Base-by-base conservation (phyloP, 768 basidiomycete genomes). In the Russula abietina region DNA sequence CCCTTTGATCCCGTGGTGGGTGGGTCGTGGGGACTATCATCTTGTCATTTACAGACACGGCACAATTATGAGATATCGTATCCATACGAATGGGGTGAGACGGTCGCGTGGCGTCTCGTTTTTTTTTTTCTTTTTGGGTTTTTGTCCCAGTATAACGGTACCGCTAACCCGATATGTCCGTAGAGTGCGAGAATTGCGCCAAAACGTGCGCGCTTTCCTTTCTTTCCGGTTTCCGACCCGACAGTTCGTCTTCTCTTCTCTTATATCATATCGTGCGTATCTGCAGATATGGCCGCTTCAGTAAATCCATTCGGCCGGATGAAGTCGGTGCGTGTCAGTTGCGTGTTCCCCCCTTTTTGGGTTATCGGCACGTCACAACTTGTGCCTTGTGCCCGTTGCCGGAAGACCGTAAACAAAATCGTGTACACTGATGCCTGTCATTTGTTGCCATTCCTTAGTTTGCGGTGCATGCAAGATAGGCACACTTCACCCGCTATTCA, bases 21-120 rank as follows among this genome's bases (percentile, higher is more conserved):
- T 51, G 17, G 22, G 14, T 12, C 28, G 30, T 26, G 50, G 39
- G 26, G 4, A 30, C 12, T 10, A 43, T 45, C 46, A 10, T 56
- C 19, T 38, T 32, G 19, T 33, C 32, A 38, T 50, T 49, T 46
- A 43, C 28, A 65, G 89, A 86, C 84, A 12, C 81, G 75, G 65
- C 89, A 92, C 64, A 77, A 83, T 71, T 92, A 92, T 68, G 87
- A 89, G 61, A 91, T 91, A 64, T 78, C 77, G 24, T 85, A 88
- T 74, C 82, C 83, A 24, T 91, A 77, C 67, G 76, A 85, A 70
- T 92, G 89, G 89, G 77, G 89, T 89, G 66, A 73, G 86, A 17
- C 16, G 5, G 28, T n/a, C 19, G 6, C n/a, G 24, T 61, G 19
- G 59, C 28, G 39, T 54, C 5, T 30, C 28, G 28, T 30, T 30